phyloP scores from a whole-genome alignment of 1,284 basidiomycete genomes.

The Apiotrichum veenhuisii region DNA sequence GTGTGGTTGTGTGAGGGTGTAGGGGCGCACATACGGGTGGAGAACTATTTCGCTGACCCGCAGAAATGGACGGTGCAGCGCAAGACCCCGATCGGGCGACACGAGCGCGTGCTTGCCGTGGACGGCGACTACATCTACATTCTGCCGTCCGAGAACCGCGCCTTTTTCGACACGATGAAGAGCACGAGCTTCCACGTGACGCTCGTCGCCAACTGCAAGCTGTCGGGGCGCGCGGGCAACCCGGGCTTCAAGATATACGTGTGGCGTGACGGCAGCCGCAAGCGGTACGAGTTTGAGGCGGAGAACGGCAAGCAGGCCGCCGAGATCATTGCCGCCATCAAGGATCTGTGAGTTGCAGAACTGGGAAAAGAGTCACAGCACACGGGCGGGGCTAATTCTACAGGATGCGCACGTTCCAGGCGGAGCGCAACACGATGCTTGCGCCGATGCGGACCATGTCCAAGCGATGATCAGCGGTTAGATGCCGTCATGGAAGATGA shows the following conservation, averaged over 20 bases:
- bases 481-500: too few relatives aligned
- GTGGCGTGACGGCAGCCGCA: conserved; percentile 63
- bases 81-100: conserved; percentile 86
- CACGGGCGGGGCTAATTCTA: neutral
- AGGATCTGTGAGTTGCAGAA: conserved; percentile 40
- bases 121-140: conserved; percentile 95
- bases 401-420: conserved; percentile 5
- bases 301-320: conserved; percentile 72
- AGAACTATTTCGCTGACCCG: too few relatives aligned
- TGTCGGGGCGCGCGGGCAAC: conserved; percentile 67
- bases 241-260: conserved; percentile 77
- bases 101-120: conserved; percentile 86
- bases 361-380: too few relatives aligned
- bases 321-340: conserved; percentile 43
- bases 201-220: conserved; percentile 75
- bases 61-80: conserved; percentile 92
- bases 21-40: too few relatives aligned
- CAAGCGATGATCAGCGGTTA: neutral
- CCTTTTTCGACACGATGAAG: conserved; percentile 80
- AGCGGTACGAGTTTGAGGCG: conserved; percentile 97
- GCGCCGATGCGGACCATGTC: conserved; percentile 22
- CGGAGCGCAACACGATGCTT: conserved; percentile 5
- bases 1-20: too few relatives aligned
- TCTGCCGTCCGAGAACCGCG: conserved; percentile 78
- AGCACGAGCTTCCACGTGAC: conserved; percentile 91